These are phyloP conservation scores for Tephrocybe sp. DNA, from an alignment of 768 basidiomycete species.

Conservation along the genomic window DNA sequence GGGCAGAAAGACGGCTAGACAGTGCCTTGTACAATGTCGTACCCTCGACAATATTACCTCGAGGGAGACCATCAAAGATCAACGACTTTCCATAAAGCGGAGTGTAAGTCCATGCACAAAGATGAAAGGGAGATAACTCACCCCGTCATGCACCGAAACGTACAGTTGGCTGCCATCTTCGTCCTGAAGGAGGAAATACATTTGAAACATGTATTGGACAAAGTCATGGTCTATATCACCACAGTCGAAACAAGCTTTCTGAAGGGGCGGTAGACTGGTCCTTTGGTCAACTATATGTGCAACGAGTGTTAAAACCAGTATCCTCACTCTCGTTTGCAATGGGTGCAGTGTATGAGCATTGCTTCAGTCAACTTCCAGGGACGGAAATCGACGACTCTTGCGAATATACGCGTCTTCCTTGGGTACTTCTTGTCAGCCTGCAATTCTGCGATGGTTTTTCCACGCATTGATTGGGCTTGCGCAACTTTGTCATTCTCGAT, in stretches of 20 bases:
- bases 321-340: conserved; percentile 50
- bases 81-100: conserved; percentile 30
- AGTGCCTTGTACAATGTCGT: conserved; percentile 33
- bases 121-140: conserved; percentile 16
- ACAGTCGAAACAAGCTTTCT: conserved; percentile 48
- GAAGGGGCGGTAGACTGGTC: conserved; percentile 40
- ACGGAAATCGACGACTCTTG: conserved; percentile 52
- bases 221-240: conserved; percentile 50
- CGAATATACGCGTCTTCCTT: conserved; percentile 39
- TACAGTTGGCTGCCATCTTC: conserved; percentile 37
- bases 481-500: neutral
- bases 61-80: conserved; percentile 41
- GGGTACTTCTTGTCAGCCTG: conserved; percentile 28
- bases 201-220: conserved; percentile 43
- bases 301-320: neutral
- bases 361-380: conserved; percentile 49
- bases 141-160: conserved; percentile 49
- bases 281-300: neutral
- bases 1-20: conserved; percentile 35
- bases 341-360: conserved; percentile 46
- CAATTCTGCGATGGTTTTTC: conserved; percentile 36
- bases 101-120: neutral
- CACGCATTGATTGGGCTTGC: neutral
- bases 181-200: conserved; percentile 54
- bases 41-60: conserved; percentile 42